Conservation (phyloP, 805 yeast genomes). For the Tetrapisispora arboricola region DNA sequence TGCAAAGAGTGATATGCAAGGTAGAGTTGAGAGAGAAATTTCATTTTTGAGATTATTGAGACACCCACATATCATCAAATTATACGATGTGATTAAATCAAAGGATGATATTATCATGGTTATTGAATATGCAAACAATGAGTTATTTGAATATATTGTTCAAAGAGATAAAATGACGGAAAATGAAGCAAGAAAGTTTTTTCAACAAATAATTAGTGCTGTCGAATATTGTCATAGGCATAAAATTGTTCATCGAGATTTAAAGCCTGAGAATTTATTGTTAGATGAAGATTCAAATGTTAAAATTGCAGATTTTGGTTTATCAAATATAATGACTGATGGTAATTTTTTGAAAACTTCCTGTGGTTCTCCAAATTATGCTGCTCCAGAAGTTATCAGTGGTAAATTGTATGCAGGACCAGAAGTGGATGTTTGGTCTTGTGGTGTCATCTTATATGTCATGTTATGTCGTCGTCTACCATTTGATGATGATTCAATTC, state of each 20-base stretch:
- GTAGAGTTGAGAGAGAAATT: conserved; percentile 89
- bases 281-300: conserved; percentile 85
- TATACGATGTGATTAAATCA: conserved; percentile 90
- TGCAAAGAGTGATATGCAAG: conserved; percentile 95
- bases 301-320: conserved; percentile 92
- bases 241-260: conserved; percentile 91
- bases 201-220: conserved; percentile 93
- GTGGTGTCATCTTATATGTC: conserved; percentile 90
- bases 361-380: conserved; percentile 95
- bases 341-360: conserved; percentile 91
- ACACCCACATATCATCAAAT: conserved; percentile 92
- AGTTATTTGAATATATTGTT: conserved; percentile 88
- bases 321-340: conserved; percentile 93
- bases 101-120: conserved; percentile 96
- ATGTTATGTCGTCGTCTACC: conserved; percentile 95
- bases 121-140: conserved; percentile 94
- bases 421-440: conserved; percentile 96
- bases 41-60: conserved; percentile 77
- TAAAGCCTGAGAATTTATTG: conserved; percentile 88
- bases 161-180: conserved; percentile 91
- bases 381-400: conserved; percentile 94
- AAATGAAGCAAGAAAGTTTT: conserved; percentile 82
- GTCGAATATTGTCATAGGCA: conserved; percentile 95
- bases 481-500: conserved; percentile 92
- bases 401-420: conserved; percentile 96